Conservation (phyloP, 1,139 yeast genomes). For the Saccharomyces uvarum region DNA sequence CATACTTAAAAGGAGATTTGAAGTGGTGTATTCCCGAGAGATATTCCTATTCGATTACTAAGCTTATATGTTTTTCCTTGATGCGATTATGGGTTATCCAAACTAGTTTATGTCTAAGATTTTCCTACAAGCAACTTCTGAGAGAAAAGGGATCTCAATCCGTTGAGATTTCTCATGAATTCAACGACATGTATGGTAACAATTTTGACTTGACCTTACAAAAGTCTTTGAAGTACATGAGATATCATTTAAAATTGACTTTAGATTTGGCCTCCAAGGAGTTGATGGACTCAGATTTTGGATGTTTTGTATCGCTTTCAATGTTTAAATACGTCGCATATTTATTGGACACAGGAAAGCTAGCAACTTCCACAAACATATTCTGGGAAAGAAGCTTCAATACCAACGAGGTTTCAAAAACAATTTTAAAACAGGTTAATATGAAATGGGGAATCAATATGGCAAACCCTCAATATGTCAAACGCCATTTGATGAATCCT, state of each 20-base stretch:
- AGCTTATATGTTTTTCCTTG: constrained; percentile 8
- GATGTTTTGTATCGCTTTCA: not conserved
- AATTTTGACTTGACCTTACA: not conserved
- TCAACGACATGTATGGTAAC: not conserved
- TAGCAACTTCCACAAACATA: constrained; percentile 7
- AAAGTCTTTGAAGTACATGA: not conserved
- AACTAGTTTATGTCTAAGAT: constrained; percentile 9
- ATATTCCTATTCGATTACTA: constrained; percentile 12
- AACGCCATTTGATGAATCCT: constrained; percentile 10
- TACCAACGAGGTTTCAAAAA: constrained; percentile 11
- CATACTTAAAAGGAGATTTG: constrained; percentile 9
- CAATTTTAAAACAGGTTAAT: constrained; percentile 9
- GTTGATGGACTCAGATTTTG: not conserved
- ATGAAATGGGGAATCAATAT: constrained; percentile 20
- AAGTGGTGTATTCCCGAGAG: constrained; percentile 1
- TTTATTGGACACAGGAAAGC: constrained; percentile 8
- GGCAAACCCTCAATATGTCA: constrained; percentile 7
- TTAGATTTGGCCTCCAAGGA: constrained; percentile 3
- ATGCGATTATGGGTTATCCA: constrained; percentile 14
- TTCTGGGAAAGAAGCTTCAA: constrained; percentile 11
- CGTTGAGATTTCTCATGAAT: not conserved
- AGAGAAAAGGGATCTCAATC: not conserved
- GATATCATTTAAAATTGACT: constrained; percentile 3
- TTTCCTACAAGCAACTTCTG: constrained; percentile 9
- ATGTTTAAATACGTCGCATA: constrained; percentile 15